Percentiles rank a stretch among this genome's conserved stretches.
These are phyloP conservation scores for Saccharomycopsis capsularis DNA, from an alignment of 805 yeast species.

Conservation along the genomic window DNA sequence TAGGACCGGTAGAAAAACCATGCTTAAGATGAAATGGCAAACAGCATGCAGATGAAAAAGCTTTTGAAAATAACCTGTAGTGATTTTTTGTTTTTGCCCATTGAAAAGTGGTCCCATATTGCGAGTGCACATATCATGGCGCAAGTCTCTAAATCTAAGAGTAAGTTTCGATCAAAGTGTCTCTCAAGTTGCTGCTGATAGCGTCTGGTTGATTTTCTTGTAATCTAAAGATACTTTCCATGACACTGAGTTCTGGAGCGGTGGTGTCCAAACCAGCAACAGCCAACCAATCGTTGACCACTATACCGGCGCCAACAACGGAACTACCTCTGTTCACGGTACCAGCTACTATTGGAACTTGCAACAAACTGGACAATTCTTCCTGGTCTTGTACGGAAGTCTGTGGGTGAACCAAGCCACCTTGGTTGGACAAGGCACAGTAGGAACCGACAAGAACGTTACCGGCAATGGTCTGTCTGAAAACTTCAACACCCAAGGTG, in stretches of 20 bases:
- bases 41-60: too few species aligned
- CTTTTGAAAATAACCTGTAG: too few species aligned
- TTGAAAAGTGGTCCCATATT: too few species aligned
- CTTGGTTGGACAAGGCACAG: constrained; percentile 91
- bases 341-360: constrained; percentile 98
- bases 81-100: too few species aligned
- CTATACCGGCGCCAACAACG: constrained; percentile 98
- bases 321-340: constrained; percentile 96
- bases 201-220: constrained; percentile 89
- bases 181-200: constrained; percentile 79
- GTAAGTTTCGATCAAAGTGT: constrained; percentile 87
- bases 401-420: constrained; percentile 97
- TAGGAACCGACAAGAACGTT: constrained; percentile 96
- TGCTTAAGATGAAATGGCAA: too few species aligned
- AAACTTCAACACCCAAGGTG: constrained; percentile 96
- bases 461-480: constrained; percentile 98
- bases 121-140: too few species aligned
- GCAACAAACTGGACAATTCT: constrained; percentile 89
- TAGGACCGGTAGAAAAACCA: too few species aligned
- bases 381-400: constrained; percentile 97
- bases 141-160: too few species aligned
- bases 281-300: constrained; percentile 96
- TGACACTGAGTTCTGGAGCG: constrained; percentile 95
- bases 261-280: constrained; percentile 97
- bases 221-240: constrained; percentile 91